Evolutionary conservation across 2,329 filamentous ascomycete genomes (phyloP).

Genomic region (Penicillium italicum): DNA sequence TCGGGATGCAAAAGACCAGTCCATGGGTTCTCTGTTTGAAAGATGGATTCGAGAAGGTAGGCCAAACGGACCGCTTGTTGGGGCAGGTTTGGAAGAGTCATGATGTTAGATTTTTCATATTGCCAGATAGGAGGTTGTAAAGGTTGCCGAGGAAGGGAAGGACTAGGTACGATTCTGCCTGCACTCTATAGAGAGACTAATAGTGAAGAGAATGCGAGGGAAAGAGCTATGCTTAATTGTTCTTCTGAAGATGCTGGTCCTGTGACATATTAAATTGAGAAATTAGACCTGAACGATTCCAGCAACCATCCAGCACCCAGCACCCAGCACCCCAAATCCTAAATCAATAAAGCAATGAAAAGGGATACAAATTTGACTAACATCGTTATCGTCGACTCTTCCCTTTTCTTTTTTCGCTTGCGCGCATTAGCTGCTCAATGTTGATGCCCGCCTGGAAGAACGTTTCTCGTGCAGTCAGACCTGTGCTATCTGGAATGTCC

Average conservation of each 20-base stretch:
- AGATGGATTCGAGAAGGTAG: neutral
- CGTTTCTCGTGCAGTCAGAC: neutral
- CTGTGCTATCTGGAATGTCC: neutral
- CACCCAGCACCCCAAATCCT: no score
- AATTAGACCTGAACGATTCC: neutral
- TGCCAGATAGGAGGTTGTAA: no score
- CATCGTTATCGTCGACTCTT: neutral
- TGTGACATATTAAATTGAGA: neutral
- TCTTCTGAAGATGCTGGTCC: neutral
- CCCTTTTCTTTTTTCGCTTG: no score
- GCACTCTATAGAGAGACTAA: neutral
- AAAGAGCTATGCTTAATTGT: neutral
- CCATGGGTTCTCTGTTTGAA: neutral
- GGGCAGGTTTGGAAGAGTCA: neutral
- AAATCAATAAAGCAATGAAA: neutral
- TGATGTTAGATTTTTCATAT: no score
- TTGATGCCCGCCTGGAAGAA: neutral
- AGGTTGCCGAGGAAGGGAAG: neutral
- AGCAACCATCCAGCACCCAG: neutral
- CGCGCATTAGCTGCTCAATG: neutral
- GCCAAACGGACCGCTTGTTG: neutral
- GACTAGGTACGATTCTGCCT: neutral
- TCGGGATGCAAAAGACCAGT: no score
- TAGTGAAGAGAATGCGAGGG: neutral
- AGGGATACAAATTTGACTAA: neutral